phyloP scores from a whole-genome alignment of 345 rosid genomes.

The Boechera divaricarpa region DNA sequence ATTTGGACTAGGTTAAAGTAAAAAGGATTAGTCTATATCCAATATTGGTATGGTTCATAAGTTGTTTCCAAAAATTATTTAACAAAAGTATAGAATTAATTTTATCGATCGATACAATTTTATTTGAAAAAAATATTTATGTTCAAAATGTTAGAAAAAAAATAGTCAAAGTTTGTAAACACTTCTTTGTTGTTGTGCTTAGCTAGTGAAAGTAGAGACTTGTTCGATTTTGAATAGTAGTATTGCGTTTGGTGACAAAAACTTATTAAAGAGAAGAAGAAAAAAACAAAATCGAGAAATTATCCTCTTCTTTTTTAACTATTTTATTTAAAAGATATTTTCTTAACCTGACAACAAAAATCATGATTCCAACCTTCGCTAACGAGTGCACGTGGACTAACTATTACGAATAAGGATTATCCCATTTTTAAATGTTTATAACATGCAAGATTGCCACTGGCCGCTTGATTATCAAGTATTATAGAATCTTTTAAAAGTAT shows the following conservation, averaged over 20 bases:
- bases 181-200: not conserved
- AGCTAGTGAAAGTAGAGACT: not conserved
- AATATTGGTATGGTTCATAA: not conserved
- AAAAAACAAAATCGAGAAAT: not conserved
- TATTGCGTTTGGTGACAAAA: not conserved
- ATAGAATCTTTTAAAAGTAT: too few species aligned
- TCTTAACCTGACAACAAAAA: not conserved
- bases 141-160: not conserved
- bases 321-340: not conserved
- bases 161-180: not conserved
- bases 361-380: not conserved
- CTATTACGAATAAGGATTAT: not conserved
- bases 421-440: not conserved
- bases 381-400: constrained; percentile 11
- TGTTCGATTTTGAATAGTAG: not conserved
- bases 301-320: not conserved
- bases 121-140: not conserved
- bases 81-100: not conserved
- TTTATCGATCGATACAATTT: not conserved
- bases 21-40: too few species aligned
- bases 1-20: too few species aligned
- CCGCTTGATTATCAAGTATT: too few species aligned
- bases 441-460: not conserved
- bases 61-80: not conserved
- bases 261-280: not conserved